These are phyloP conservation scores for Tricholoma hemisulphureum DNA, from an alignment of 768 basidiomycete species.

Conservation along the genomic window DNA sequence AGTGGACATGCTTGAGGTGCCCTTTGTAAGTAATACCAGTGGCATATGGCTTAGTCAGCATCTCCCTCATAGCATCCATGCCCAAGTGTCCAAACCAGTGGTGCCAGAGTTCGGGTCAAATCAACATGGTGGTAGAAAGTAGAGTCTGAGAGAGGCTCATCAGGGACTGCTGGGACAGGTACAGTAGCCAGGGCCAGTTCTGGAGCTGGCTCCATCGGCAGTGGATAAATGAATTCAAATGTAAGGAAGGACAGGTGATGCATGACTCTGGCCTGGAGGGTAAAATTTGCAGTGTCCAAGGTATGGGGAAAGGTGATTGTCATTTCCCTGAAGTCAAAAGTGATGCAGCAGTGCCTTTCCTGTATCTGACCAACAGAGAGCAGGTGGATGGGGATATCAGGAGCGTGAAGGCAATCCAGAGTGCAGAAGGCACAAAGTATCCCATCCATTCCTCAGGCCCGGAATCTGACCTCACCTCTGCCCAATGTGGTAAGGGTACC, in stretches of 20 bases:
- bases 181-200: background rate
- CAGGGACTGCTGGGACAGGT: too few species aligned
- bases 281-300: too few species aligned
- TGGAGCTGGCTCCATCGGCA: too few species aligned
- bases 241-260: background rate
- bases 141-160: too few species aligned
- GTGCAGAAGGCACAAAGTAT: too few species aligned
- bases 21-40: slow-evolving; percentile 16
- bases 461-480: slow-evolving; percentile 14
- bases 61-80: slow-evolving; percentile 12
- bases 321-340: background rate
- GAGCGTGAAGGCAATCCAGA: slow-evolving; percentile 6
- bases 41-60: slow-evolving; percentile 16
- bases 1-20: too few species aligned
- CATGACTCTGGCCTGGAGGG: too few species aligned
- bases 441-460: background rate
- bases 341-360: background rate
- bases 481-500: slow-evolving; percentile 8
- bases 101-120: slow-evolving; percentile 30
- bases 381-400: background rate
- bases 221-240: slow-evolving; percentile 3
- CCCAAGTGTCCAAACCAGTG: slow-evolving; percentile 20
- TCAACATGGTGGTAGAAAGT: too few species aligned
- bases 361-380: background rate
- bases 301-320: background rate